Evolutionary conservation across 2,329 filamentous ascomycete species (phyloP).

Genomic region (Phoma sp.): DNA sequence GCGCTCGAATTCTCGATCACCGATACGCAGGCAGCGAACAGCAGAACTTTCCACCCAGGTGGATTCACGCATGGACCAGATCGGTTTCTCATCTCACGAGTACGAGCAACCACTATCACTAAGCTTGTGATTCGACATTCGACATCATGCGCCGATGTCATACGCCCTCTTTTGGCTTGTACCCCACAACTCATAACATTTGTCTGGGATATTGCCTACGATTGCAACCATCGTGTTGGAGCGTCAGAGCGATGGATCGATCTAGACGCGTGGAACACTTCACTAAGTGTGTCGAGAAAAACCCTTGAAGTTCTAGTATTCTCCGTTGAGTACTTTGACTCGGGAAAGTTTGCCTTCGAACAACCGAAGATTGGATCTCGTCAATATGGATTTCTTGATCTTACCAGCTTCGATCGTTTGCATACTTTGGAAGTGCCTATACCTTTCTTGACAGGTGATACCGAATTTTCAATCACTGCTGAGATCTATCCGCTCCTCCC

Average conservation of each 20-base stretch:
- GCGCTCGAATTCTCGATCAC: conserved; percentile 24
- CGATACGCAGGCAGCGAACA: conserved; percentile 4
- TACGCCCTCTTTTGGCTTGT: conserved; percentile 17
- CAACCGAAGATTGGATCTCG: conserved; percentile 27
- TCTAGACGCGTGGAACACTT: conserved; percentile 25
- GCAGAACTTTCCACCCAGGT: background rate
- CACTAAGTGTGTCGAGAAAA: conserved; percentile 12
- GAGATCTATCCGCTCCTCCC: conserved; percentile 30
- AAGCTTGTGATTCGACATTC: conserved; percentile 30
- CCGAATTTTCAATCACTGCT: conserved; percentile 27
- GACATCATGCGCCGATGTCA: conserved; percentile 2
- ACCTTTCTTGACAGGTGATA: conserved; percentile 35
- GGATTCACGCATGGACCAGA: background rate
- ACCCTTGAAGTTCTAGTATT: conserved; percentile 29
- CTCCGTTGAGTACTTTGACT: conserved; percentile 31
- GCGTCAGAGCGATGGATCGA: conserved; percentile 19
- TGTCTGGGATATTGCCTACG: conserved; percentile 32
- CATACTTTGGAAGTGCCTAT: conserved; percentile 34
- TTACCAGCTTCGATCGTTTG: conserved; percentile 27
- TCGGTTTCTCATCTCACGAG: conserved; percentile 2
- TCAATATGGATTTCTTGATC: conserved; percentile 29
- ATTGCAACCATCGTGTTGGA: conserved; percentile 12
- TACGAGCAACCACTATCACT: conserved; percentile 25
- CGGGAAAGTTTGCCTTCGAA: conserved; percentile 21
- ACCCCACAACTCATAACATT: conserved; percentile 30